These are phyloP conservation scores for Syzygium jambos DNA, from an alignment of 345 rosid genomes.

Conservation along the genomic window DNA sequence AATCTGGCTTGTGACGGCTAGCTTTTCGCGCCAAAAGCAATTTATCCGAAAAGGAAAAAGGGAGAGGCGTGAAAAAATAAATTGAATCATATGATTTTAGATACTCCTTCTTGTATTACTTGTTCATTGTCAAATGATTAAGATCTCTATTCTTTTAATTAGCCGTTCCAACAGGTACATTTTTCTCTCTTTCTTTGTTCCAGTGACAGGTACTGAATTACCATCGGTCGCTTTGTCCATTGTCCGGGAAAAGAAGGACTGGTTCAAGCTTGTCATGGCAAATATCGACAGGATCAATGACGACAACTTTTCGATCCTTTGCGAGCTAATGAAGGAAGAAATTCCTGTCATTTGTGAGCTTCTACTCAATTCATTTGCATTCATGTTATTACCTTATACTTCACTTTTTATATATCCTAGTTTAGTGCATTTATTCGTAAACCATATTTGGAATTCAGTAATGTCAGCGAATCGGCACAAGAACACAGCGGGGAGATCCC, in stretches of 20 bases:
- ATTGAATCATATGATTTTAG: not conserved
- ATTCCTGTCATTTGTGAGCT: slow-evolving; percentile 35
- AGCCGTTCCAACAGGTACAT: not conserved
- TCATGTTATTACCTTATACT: not conserved
- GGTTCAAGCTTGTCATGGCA: slow-evolving; percentile 33
- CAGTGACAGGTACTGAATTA: slow-evolving; percentile 27
- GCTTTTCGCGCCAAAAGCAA: not conserved
- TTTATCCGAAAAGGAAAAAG: not conserved
- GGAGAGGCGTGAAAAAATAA: not conserved
- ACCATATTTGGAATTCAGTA: slow-evolving; percentile 16
- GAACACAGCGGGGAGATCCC: not conserved
- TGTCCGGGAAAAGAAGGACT: slow-evolving; percentile 9
- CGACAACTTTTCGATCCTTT: slow-evolving; percentile 11
- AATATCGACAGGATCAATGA: slow-evolving; percentile 16
- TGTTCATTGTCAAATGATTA: not conserved
- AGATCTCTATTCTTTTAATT: not conserved
- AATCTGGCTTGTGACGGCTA: not conserved
- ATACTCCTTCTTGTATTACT: not conserved
- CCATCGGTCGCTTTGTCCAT: slow-evolving; percentile 19
- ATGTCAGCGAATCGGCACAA: slow-evolving; percentile 7
- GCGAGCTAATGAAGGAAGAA: not conserved
- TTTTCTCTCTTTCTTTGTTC: not conserved
- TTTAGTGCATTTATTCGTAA: not conserved
- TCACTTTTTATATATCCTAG: not conserved
- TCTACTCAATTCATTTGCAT: not conserved